Evolutionary conservation across 495 filamentous ascomycete genomes (phyloP).

Genomic region (Penicillium ochrochloron): DNA sequence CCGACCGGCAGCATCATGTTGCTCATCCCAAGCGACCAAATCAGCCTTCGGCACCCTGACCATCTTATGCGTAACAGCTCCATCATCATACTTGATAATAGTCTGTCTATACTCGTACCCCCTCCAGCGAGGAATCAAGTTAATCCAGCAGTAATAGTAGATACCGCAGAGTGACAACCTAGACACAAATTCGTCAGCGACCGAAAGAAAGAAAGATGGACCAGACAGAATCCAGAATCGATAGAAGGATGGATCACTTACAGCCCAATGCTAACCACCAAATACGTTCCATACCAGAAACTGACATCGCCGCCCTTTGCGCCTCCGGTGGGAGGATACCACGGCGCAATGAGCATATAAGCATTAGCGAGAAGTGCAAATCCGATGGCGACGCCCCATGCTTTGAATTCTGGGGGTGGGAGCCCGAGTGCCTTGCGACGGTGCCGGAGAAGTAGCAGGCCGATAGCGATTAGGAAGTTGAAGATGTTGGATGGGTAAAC

Average conservation of each 20-base stretch:
- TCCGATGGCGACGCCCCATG: constrained; percentile 57
- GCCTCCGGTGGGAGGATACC: constrained; percentile 65
- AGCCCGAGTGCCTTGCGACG: constrained; percentile 53
- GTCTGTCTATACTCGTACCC: constrained; percentile 60
- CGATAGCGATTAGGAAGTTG: constrained; percentile 55
- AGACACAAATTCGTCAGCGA: constrained; percentile 5
- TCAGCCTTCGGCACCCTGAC: constrained; percentile 57
- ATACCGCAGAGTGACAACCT: constrained; percentile 55
- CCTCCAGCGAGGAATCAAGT: constrained; percentile 52
- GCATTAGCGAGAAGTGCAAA: constrained; percentile 60
- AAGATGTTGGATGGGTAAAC: constrained; percentile 60
- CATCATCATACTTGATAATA: constrained; percentile 51
- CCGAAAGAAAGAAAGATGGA: background rate
- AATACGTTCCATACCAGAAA: constrained; percentile 71
- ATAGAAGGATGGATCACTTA: constrained; percentile 38
- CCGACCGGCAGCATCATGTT: constrained; percentile 58
- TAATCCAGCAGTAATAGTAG: constrained; percentile 63
- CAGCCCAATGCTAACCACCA: constrained; percentile 59
- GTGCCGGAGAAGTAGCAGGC: constrained; percentile 57
- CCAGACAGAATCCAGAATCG: too few species aligned
- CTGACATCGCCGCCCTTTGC: constrained; percentile 62
- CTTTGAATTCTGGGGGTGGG: constrained; percentile 49
- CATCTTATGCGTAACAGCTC: constrained; percentile 55
- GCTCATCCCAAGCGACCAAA: constrained; percentile 56
- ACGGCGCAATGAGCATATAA: constrained; percentile 65